phyloP scores from a whole-genome alignment of 148 eudicot genomes.

The Diospyros lotus region DNA sequence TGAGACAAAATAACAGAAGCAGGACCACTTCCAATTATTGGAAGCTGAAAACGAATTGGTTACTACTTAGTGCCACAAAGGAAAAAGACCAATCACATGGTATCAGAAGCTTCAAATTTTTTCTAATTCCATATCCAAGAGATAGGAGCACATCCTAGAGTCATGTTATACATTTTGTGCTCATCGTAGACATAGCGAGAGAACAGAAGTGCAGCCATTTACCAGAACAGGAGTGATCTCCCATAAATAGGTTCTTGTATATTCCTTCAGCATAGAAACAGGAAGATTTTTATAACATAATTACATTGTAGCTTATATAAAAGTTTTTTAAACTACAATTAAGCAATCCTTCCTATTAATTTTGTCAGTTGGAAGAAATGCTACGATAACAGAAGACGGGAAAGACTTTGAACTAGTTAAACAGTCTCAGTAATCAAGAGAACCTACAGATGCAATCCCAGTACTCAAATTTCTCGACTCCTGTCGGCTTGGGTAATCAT shows the following conservation, averaged over 20 bases:
- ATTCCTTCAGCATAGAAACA: neutral
- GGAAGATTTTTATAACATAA: conserved; percentile 8
- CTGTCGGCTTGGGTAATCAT: conserved; percentile 35
- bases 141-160: too few species aligned
- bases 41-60: too few species aligned
- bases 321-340: conserved; percentile 9
- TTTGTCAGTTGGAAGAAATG: conserved; percentile 4
- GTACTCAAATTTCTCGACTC: conserved; percentile 38
- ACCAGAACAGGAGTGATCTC: neutral
- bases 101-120: neutral
- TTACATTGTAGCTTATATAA: conserved; percentile 14
- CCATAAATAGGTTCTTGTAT: neutral
- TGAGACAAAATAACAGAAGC: too few species aligned
- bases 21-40: too few species aligned
- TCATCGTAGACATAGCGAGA: neutral
- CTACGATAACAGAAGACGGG: conserved; percentile 3
- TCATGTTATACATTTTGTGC: neutral
- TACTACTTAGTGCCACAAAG: neutral
- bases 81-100: neutral
- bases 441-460: conserved; percentile 50
- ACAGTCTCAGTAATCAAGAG: conserved; percentile 50
- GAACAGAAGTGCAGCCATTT: conserved; percentile 15
- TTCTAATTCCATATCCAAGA: neutral
- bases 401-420: neutral
- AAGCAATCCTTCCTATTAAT: conserved; percentile 13